These are phyloP conservation scores for Acanthamoeba castellanii DNA, from an alignment of 208 protist species.

Conservation along the genomic window DNA sequence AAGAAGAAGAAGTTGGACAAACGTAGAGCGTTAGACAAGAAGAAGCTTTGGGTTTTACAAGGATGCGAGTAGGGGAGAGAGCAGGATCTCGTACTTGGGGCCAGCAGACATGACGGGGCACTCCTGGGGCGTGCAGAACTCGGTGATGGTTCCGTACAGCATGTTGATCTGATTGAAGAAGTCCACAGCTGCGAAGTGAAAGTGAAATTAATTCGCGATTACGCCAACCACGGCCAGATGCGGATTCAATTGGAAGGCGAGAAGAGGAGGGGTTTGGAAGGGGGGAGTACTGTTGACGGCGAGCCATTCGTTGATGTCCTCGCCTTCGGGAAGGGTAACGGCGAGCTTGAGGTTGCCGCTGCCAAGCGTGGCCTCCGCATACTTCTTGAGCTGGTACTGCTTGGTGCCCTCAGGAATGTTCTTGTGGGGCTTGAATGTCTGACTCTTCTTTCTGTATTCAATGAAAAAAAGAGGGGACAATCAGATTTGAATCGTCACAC, in stretches of 20 bases:
- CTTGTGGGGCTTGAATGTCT: conserved; percentile 96
- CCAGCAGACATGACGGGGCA: conserved; percentile 98
- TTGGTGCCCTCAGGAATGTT: conserved; percentile 96
- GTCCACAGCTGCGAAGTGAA: no score
- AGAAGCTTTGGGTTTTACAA: no score
- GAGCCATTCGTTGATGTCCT: conserved; percentile 98
- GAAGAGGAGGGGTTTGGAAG: no score
- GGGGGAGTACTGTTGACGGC: conserved; percentile 97
- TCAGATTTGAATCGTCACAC: no score
- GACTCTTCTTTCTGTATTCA: conserved; percentile 87
- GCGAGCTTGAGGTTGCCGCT: conserved; percentile 96
- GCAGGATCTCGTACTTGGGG: conserved; percentile 94
- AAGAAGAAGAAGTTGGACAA: no score
- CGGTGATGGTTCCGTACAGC: conserved; percentile 97
- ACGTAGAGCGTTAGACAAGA: no score
- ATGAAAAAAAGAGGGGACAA: neutral
- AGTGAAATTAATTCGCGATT: no score
- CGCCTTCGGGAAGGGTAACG: conserved; percentile 95
- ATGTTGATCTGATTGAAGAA: conserved; percentile 99
- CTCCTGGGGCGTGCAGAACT: conserved; percentile 96
- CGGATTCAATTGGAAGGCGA: no score
- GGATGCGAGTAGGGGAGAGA: no score
- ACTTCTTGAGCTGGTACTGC: conserved; percentile 96
- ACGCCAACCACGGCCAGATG: no score
- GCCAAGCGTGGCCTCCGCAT: conserved; percentile 88